These are phyloP conservation scores for Schrenkiella parvula DNA, from an alignment of 345 rosid genomes.

Conservation along the genomic window DNA sequence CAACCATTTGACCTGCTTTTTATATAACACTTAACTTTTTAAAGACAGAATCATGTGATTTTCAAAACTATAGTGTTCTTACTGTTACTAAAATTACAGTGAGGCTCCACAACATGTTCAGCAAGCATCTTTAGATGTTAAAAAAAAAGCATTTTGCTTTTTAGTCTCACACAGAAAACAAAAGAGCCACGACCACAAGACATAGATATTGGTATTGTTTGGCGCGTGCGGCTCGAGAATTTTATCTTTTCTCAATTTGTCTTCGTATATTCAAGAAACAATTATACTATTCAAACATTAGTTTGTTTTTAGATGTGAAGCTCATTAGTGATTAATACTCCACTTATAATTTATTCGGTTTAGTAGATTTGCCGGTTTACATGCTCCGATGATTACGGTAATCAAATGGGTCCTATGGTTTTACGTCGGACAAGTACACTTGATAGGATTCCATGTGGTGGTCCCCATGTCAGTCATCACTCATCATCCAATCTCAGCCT, in stretches of 20 bases:
- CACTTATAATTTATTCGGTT: background rate
- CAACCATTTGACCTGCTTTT: background rate
- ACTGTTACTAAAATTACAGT: background rate
- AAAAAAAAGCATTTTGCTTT: background rate
- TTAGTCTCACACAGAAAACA: background rate
- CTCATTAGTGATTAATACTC: slow-evolving; percentile 17
- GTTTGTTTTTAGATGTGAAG: slow-evolving; percentile 18
- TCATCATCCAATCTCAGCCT: slow-evolving; percentile 20
- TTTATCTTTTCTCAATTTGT: background rate
- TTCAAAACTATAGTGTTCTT: background rate
- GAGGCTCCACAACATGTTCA: slow-evolving; percentile 25
- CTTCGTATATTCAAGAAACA: slow-evolving; percentile 3
- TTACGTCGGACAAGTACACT: slow-evolving; percentile 29
- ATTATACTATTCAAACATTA: background rate
- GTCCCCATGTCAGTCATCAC: slow-evolving; percentile 21
- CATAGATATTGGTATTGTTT: slow-evolving; percentile 3
- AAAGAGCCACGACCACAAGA: background rate
- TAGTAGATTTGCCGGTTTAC: slow-evolving; percentile 20
- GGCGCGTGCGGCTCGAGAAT: slow-evolving; percentile 57
- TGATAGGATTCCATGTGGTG: slow-evolving; percentile 35
- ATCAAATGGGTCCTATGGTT: slow-evolving; percentile 14
- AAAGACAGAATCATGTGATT: background rate
- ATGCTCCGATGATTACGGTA: slow-evolving; percentile 34
- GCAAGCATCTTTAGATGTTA: slow-evolving; percentile 1
- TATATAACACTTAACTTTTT: background rate